Evolutionary conservation across 2,329 filamentous ascomycete species (phyloP), one percentile per base, ranked within the genome.

Genomic region (Coniella lustricola): DNA sequence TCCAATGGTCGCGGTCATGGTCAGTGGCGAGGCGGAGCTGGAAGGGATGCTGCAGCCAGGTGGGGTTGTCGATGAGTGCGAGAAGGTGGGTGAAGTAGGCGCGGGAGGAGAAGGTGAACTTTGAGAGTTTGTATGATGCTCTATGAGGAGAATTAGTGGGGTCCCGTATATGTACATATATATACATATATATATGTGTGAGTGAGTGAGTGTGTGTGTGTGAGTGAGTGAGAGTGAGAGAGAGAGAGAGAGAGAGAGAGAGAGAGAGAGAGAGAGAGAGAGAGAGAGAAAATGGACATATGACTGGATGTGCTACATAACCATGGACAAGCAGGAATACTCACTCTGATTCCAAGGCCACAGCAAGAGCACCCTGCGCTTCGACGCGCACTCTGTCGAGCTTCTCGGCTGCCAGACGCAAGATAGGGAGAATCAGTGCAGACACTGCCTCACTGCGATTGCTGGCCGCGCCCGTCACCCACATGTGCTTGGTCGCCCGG

Each of bases 331-430:
- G 12, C 5, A 13, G 17, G 12, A 5, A 9, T 18, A 63, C 69
- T 49, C 62, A 82, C 80, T 63, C 65, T 20, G 68, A 53, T 21
- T 66, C 55, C n/a, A 79, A 56, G 18, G 69, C 58, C 39, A 76
- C 55, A 4, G 67, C 66, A 39, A 84, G 58, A 9, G 74, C 73
- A 29, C 70, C 66, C 52, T 84, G 81, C 1, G 83, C 85, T 54
- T 81, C 76, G 0, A 79, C 70, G 20, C 93, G 81, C 16, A 97
- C 85, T 54, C 88, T 86, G 64, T 97, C 91, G 2, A 97, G 75
- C 62, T 95, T 96, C 66, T 98, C 93, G 1, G 87, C 79, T 2
- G 89, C 83, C 13, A 97, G 74, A 1, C 90, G 79, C 29, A 87
- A 70, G 2, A 75, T 67, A 22, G 70, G 67, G 25, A 74, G 67